Evolutionary conservation across 208 protist species (phyloP).

Genomic region (Leishmania arabica): DNA sequence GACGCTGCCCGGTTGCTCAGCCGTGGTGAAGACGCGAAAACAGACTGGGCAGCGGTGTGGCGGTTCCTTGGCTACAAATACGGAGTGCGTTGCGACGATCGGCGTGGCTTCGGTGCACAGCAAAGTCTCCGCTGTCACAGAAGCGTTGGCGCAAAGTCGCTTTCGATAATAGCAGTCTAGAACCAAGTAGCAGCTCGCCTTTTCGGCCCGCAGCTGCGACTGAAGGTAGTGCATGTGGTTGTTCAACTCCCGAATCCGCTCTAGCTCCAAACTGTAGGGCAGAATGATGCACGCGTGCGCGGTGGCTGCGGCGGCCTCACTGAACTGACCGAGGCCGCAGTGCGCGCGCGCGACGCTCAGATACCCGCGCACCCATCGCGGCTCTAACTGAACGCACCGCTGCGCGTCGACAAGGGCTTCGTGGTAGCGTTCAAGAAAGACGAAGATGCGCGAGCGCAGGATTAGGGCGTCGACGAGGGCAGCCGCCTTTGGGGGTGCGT

Average conservation of each 20-base stretch:
- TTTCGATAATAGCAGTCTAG: slow-evolving; percentile 69
- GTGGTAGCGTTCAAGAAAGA: slow-evolving; percentile 56
- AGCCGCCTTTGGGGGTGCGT: background rate
- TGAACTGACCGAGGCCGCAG: slow-evolving; percentile 59
- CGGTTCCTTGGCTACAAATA: slow-evolving; percentile 33
- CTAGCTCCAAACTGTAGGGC: slow-evolving; percentile 58
- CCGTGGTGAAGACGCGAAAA: slow-evolving; percentile 27
- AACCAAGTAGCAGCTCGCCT: slow-evolving; percentile 31
- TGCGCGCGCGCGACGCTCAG: slow-evolving; percentile 63
- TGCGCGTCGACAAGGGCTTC: slow-evolving; percentile 62
- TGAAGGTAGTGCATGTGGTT: slow-evolving; percentile 53
- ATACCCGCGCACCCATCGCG: slow-evolving; percentile 69
- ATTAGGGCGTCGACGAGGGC: slow-evolving; percentile 44
- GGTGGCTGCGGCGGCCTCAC: slow-evolving; percentile 34
- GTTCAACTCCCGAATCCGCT: slow-evolving; percentile 60
- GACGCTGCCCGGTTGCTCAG: slow-evolving; percentile 8
- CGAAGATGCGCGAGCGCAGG: slow-evolving; percentile 60
- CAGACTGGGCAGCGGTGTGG: slow-evolving; percentile 54
- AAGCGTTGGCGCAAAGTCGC: slow-evolving; percentile 28
- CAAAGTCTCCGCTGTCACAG: slow-evolving; percentile 13
- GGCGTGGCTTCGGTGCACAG: slow-evolving; percentile 47
- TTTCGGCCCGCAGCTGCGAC: slow-evolving; percentile 34
- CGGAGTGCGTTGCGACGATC: slow-evolving; percentile 51
- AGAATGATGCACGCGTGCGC: slow-evolving; percentile 41
- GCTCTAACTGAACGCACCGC: slow-evolving; percentile 45